Evolutionary conservation across 164 flowering plant genomes (phyloP).

Genomic region (Liquidambar formosana): DNA sequence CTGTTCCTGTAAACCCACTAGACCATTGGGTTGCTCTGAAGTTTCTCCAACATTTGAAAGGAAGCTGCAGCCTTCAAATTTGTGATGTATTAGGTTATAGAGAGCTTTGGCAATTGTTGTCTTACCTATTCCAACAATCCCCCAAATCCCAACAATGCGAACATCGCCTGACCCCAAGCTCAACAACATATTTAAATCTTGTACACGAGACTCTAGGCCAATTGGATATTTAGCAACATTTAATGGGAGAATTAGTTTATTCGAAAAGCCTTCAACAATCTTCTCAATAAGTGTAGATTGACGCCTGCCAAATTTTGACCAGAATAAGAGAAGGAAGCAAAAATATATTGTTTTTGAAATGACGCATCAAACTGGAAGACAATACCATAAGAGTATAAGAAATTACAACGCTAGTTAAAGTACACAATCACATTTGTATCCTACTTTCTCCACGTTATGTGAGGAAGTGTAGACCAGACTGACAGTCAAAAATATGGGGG

Average conservation of each 20-base stretch:
- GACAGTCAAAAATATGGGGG: background rate
- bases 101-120: no score
- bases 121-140: background rate
- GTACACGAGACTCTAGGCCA: background rate
- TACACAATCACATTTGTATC: no score
- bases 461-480: no score
- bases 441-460: no score
- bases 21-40: no score
- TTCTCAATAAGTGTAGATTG: background rate
- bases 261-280: background rate
- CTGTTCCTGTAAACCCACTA: background rate
- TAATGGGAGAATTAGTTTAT: background rate
- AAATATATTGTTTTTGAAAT: background rate
- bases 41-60: background rate
- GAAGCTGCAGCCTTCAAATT: background rate
- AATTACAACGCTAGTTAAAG: background rate
- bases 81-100: no score
- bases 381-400: background rate
- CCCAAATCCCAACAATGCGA: slow-evolving; percentile 1
- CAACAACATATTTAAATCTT: background rate
- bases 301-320: background rate
- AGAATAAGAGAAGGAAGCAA: background rate
- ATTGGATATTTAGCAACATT: background rate
- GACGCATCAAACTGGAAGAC: background rate
- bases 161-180: background rate